These are phyloP conservation scores for Agaricus subrufescens DNA, from an alignment of 768 basidiomycete species.

Conservation along the genomic window DNA sequence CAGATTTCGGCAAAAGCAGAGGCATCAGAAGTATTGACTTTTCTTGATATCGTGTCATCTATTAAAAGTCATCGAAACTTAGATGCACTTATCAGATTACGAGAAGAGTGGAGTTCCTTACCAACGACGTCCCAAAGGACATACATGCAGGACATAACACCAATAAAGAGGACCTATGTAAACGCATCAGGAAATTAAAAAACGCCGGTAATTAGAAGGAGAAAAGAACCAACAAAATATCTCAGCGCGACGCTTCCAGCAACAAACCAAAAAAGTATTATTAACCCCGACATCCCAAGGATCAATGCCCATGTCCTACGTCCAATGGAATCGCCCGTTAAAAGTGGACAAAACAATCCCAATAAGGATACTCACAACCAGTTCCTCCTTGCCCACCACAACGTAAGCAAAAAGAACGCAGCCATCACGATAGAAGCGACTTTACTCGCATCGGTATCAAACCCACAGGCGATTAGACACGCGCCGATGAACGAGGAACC, in stretches of 20 bases:
- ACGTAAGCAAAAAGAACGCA: constrained; percentile 80
- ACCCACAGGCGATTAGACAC: constrained; percentile 80
- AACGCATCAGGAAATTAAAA: not conserved
- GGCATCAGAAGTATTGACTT: constrained; percentile 86
- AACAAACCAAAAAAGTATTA: constrained; percentile 83
- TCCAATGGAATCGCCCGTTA: not conserved
- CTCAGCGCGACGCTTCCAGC: constrained; percentile 69
- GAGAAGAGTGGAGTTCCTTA: constrained; percentile 21
- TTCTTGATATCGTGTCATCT: constrained; percentile 84
- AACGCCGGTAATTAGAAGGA: not conserved
- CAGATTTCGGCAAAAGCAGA: constrained; percentile 80
- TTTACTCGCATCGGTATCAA: constrained; percentile 87
- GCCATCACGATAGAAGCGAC: constrained; percentile 75
- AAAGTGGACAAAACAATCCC: not conserved
- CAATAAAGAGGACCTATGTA: constrained; percentile 70
- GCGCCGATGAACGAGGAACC: constrained; percentile 87
- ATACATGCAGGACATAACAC: constrained; percentile 85
- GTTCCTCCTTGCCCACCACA: constrained; percentile 84
- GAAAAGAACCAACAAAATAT: constrained; percentile 51
- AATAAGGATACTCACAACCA: constrained; percentile 48
- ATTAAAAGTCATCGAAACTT: not conserved
- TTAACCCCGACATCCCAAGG: constrained; percentile 72
- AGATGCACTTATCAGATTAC: not conserved
- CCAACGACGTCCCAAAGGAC: constrained; percentile 87
- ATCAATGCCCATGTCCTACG: constrained; percentile 75